phyloP scores from a whole-genome alignment of 306 rosid genomes.

The Cicer bijugum region DNA sequence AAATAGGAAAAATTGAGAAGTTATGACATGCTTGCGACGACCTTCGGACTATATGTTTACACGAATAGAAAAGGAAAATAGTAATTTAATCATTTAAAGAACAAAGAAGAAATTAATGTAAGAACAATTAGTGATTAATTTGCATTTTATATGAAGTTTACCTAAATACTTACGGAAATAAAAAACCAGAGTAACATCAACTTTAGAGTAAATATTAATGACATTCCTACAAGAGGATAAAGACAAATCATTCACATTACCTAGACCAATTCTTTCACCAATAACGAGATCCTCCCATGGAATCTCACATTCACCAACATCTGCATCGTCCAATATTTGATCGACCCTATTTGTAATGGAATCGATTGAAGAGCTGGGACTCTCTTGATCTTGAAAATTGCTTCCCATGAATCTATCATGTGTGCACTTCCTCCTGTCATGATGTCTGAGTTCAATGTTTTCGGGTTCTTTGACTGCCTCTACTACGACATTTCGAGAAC shows the following conservation, averaged over 20 bases:
- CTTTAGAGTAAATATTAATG: constrained; percentile 30
- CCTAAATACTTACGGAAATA: constrained; percentile 23
- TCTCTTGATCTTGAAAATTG: constrained; percentile 67
- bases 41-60: constrained; percentile 34
- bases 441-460: constrained; percentile 50
- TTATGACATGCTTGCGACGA: constrained; percentile 8
- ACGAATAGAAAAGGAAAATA: constrained; percentile 19
- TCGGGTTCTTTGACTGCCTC: constrained; percentile 51
- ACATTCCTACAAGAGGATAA: constrained; percentile 37
- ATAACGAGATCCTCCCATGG: constrained; percentile 91
- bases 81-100: constrained; percentile 29
- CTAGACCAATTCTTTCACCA: constrained; percentile 97
- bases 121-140: constrained; percentile 37
- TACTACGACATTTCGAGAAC: constrained; percentile 44
- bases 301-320: constrained; percentile 93
- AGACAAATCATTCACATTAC: constrained; percentile 57
- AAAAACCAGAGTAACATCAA: constrained; percentile 30
- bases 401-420: constrained; percentile 68
- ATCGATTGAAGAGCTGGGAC: constrained; percentile 59
- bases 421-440: constrained; percentile 58
- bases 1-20: constrained; percentile 7
- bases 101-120: constrained; percentile 25
- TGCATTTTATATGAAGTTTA: constrained; percentile 22
- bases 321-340: constrained; percentile 85
- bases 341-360: constrained; percentile 63